phyloP scores from a whole-genome alignment of 2,329 filamentous ascomycete genomes.

The Zymoseptoria ardabiliae region DNA sequence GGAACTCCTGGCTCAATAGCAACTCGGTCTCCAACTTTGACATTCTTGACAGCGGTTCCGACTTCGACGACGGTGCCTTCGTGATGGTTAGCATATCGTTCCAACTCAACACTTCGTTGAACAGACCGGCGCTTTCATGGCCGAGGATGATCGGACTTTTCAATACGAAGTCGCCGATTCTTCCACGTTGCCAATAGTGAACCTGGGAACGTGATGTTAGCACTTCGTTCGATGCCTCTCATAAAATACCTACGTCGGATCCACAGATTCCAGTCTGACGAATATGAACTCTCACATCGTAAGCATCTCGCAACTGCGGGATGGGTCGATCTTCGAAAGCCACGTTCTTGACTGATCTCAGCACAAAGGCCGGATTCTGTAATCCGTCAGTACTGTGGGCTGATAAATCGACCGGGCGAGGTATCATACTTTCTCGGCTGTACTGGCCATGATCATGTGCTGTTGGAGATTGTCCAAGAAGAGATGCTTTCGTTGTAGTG shows the following conservation, averaged over 20 bases:
- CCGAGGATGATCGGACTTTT: conserved; percentile 42
- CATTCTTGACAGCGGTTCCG: conserved; percentile 35
- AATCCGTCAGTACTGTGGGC: background rate
- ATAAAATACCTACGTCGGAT: conserved; percentile 46
- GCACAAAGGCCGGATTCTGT: conserved; percentile 75
- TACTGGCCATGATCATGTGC: too few relatives aligned
- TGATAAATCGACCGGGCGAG: too few relatives aligned
- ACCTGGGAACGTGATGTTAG: background rate
- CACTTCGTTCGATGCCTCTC: conserved; percentile 33
- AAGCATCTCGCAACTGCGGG: conserved; percentile 52
- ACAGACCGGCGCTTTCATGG: conserved; percentile 36
- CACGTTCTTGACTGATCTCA: conserved; percentile 65
- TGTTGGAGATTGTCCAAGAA: too few relatives aligned
- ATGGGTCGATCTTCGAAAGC: conserved; percentile 66
- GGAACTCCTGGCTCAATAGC: conserved; percentile 45
- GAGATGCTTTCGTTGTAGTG: too few relatives aligned
- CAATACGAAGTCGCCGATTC: conserved; percentile 42
- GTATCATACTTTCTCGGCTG: too few relatives aligned
- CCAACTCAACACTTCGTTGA: background rate
- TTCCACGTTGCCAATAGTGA: conserved; percentile 39
- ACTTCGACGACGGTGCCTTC: conserved; percentile 32
- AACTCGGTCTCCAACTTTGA: conserved; percentile 41
- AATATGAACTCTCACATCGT: conserved; percentile 71
- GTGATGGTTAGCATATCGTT: conserved; percentile 18
- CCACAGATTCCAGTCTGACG: conserved; percentile 83